Percentiles rank a stretch among this genome's conserved stretches.
These are phyloP conservation scores for Coprinopsis marcescibilis DNA, from an alignment of 768 basidiomycete species.

Conservation along the genomic window DNA sequence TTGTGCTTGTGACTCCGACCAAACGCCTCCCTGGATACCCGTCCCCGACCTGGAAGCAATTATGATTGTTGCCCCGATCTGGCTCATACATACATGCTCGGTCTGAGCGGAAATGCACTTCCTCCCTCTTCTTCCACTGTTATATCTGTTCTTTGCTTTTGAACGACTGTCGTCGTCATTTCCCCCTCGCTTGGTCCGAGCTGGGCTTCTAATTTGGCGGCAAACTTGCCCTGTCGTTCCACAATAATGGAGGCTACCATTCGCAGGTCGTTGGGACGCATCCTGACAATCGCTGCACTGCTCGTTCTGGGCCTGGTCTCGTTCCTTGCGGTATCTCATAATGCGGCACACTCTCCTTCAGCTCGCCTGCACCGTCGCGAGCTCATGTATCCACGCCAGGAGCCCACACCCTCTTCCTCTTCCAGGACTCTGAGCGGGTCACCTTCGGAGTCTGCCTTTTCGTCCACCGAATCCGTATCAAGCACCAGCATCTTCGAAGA, in stretches of 20 bases:
- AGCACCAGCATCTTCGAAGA: background rate
- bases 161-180: background rate
- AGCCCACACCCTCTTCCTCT: too few species aligned
- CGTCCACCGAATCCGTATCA: background rate
- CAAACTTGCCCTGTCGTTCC: background rate
- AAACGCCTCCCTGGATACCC: background rate
- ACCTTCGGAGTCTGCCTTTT: background rate
- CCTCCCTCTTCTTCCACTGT: background rate
- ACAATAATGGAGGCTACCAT: conserved; percentile 2
- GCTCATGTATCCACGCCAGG: conserved; percentile 3
- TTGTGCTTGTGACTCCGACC: too few species aligned
- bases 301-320: background rate
- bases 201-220: background rate
- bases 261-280: conserved; percentile 5
- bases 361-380: conserved; percentile 1
- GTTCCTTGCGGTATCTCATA: background rate
- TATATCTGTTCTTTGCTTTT: background rate
- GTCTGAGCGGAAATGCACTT: background rate
- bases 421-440: background rate
- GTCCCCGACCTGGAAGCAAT: background rate
- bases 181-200: background rate
- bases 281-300: conserved; percentile 1
- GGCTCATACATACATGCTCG: background rate
- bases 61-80: too few species aligned
- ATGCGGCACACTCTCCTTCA: background rate